These are phyloP conservation scores for Stropharia rugosoannulata DNA, from an alignment of 768 basidiomycete species.

Conservation along the genomic window DNA sequence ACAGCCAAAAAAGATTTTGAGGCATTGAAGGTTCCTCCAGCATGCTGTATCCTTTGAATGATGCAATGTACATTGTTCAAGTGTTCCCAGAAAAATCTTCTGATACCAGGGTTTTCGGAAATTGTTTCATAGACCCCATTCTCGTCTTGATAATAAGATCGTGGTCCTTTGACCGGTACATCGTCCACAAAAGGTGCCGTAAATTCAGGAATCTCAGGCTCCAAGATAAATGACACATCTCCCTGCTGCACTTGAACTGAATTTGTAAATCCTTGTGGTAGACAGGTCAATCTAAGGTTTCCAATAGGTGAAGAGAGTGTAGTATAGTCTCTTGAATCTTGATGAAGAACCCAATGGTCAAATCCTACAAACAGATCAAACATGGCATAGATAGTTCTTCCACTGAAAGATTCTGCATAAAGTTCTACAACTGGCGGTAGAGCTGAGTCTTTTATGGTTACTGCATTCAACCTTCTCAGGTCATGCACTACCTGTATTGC, in stretches of 20 bases:
- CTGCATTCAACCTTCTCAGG: conserved; percentile 30
- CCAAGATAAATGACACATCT: conserved; percentile 20
- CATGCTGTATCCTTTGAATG: conserved; percentile 22
- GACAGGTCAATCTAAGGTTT: conserved; percentile 21
- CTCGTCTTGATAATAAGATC: conserved; percentile 21
- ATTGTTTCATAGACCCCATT: conserved; percentile 29
- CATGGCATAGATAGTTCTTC: conserved; percentile 24
- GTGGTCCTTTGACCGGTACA: conserved; percentile 28
- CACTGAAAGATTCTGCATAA: conserved; percentile 29
- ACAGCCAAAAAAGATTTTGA: conserved; percentile 19
- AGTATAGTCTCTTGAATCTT: conserved; percentile 33
- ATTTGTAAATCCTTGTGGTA: conserved; percentile 35
- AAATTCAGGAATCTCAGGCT: conserved; percentile 31
- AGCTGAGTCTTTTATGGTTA: conserved; percentile 27
- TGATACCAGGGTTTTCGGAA: conserved; percentile 28
- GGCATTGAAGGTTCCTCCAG: not conserved
- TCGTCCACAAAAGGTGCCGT: conserved; percentile 36
- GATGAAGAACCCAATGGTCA: conserved; percentile 22
- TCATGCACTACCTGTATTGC: conserved; percentile 30
- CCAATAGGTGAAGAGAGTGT: conserved; percentile 37
- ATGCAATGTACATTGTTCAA: conserved; percentile 26
- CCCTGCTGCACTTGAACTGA: conserved; percentile 11
- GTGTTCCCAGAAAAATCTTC: conserved; percentile 35
- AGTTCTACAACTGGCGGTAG: conserved; percentile 26
- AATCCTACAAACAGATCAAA: conserved; percentile 35